phyloP scores from a whole-genome alignment of 2,329 filamentous ascomycete species.

The Fusarium buharicum region DNA sequence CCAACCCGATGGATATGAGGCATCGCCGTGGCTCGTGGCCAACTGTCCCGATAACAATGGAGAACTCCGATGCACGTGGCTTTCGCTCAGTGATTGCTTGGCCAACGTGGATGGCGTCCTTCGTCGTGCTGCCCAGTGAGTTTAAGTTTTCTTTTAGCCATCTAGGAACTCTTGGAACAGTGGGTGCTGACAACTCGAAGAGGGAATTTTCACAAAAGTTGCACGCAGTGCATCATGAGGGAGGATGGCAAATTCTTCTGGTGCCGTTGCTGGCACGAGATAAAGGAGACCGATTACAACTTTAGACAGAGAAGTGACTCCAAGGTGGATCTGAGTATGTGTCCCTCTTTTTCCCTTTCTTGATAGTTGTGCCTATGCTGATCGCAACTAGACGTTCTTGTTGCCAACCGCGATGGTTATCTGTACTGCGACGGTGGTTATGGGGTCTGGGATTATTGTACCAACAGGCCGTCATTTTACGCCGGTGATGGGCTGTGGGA shows the following conservation, averaged over 20 bases:
- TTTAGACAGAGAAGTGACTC: neutral
- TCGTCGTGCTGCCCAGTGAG: conserved; percentile 7
- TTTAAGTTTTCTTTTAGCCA: neutral
- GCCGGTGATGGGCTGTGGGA: neutral
- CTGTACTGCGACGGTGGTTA: conserved; percentile 20
- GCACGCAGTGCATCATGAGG: conserved; percentile 25
- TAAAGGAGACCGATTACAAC: no score
- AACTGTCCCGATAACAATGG: conserved; percentile 24
- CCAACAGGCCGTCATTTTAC: conserved; percentile 14
- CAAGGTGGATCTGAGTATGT: conserved; percentile 21
- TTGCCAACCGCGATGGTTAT: conserved; percentile 25
- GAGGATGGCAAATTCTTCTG: neutral
- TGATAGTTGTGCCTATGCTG: neutral
- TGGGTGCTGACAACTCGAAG: conserved; percentile 5
- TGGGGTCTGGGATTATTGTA: conserved; percentile 25
- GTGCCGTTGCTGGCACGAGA: conserved; percentile 22
- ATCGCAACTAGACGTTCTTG: conserved; percentile 16
- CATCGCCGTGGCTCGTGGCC: conserved; percentile 27
- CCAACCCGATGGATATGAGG: neutral
- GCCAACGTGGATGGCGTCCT: conserved; percentile 28
- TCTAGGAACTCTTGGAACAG: neutral
- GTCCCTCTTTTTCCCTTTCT: neutral
- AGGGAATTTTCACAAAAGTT: conserved; percentile 25
- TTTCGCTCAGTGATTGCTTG: conserved; percentile 34
- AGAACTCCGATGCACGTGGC: conserved; percentile 24